A percentile compares a stretch with the other conserved stretches of the same genome.
Conservation (phyloP, 2,329 filamentous ascomycete genomes). For the Pseudogymnoascus sp. region DNA sequence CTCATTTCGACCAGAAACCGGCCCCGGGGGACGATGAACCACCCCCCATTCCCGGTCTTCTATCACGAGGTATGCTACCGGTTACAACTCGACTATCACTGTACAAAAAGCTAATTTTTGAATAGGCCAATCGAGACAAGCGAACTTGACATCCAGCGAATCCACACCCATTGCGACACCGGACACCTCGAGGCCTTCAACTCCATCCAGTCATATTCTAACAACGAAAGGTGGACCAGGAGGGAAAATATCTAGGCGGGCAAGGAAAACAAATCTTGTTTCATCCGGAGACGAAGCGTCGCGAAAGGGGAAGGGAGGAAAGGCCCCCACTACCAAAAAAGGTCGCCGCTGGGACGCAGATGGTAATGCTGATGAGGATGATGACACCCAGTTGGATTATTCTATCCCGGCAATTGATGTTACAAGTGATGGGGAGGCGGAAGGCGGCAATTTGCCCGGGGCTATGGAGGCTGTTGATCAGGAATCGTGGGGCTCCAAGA, state of each 20-base stretch:
- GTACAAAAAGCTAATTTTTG: constrained; percentile 7
- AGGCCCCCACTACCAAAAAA: constrained; percentile 60
- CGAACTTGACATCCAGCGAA: constrained; percentile 36
- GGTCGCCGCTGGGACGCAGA: constrained; percentile 89
- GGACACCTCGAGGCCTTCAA: constrained; percentile 68
- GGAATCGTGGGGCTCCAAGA: constrained; percentile 76
- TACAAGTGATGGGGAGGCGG: constrained; percentile 42
- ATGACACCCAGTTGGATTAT: constrained; percentile 76
- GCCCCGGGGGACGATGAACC: constrained; percentile 35
- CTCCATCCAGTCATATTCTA: constrained; percentile 59
- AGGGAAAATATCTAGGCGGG: constrained; percentile 69
- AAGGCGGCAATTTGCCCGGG: constrained; percentile 39
- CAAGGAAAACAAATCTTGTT: constrained; percentile 54
- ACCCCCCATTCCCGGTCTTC: constrained; percentile 34
- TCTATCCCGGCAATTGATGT: constrained; percentile 52
- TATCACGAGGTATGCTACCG: constrained; percentile 20
- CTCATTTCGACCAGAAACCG: constrained; percentile 19
- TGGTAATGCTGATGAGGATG: constrained; percentile 72
- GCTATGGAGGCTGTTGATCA: constrained; percentile 67
- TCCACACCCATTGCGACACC: constrained; percentile 63
- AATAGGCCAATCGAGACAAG: constrained; percentile 22
- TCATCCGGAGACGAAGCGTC: constrained; percentile 80
- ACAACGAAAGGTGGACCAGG: constrained; percentile 67
- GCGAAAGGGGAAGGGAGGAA: constrained; percentile 46
- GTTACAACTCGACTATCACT: not conserved